phyloP scores from a whole-genome alignment of 352 stramenopile species.

The Pythium myriotylum region DNA sequence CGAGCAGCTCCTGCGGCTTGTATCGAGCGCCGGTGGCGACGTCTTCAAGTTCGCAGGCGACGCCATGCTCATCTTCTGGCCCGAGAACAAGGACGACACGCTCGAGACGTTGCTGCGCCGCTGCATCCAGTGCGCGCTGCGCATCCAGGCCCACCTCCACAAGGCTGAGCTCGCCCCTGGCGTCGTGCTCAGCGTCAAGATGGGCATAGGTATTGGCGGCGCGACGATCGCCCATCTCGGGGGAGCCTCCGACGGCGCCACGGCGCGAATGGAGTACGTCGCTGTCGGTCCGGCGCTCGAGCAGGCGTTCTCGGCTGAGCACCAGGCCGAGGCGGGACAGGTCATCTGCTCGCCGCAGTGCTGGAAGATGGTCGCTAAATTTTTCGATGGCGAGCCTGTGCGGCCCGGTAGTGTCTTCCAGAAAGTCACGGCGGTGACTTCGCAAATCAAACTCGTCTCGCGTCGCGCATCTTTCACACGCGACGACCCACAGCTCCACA shows the following conservation, averaged over 20 bases:
- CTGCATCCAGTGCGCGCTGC: constrained; percentile 87
- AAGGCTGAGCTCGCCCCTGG: constrained; percentile 79
- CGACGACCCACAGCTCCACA: constrained; percentile 81
- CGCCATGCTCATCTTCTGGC: constrained; percentile 95
- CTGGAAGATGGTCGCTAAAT: constrained; percentile 70
- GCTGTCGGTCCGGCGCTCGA: constrained; percentile 89
- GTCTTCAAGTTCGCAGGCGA: constrained; percentile 97
- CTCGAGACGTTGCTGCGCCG: constrained; percentile 79
- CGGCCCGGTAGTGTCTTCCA: constrained; percentile 41
- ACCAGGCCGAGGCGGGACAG: constrained; percentile 85
- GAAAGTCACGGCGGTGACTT: constrained; percentile 58
- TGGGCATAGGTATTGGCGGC: constrained; percentile 90
- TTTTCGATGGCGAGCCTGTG: constrained; percentile 62
- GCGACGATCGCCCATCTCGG: constrained; percentile 90
- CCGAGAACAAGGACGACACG: constrained; percentile 89
- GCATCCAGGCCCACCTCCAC: constrained; percentile 91
- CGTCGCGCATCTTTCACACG: constrained; percentile 71
- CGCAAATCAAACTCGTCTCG: constrained; percentile 69
- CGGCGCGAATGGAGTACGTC: constrained; percentile 90
- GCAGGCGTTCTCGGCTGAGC: constrained; percentile 90
- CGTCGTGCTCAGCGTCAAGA: constrained; percentile 94
- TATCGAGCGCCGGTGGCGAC: constrained; percentile 83
- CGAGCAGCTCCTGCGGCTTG: constrained; percentile 78
- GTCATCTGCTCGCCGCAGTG: constrained; percentile 88
- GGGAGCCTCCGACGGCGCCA: constrained; percentile 82